Evolutionary conservation across 208 protist species (phyloP).

Genomic region (Leishmania arabica): DNA sequence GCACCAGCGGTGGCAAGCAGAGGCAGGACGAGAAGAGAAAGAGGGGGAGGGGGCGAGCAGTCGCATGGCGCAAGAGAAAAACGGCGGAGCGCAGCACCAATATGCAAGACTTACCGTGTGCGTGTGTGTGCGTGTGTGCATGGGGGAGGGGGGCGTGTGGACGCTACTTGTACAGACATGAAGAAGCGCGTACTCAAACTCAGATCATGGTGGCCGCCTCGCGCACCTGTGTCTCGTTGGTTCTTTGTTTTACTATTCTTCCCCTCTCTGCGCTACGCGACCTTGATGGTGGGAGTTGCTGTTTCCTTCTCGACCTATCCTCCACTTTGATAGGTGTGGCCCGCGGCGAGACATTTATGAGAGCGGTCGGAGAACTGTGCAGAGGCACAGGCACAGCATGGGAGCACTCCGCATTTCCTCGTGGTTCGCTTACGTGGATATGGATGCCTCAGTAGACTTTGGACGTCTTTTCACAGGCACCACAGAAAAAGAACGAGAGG

Average conservation of each 20-base stretch:
- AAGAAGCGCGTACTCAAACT: background rate
- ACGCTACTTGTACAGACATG: background rate
- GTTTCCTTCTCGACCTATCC: background rate
- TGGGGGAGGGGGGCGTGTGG: background rate
- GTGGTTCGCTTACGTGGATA: background rate
- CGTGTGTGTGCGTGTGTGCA: background rate
- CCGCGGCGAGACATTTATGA: background rate
- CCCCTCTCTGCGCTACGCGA: background rate
- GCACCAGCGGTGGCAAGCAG: background rate
- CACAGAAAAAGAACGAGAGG: background rate
- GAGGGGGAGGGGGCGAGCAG: background rate
- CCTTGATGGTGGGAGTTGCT: background rate
- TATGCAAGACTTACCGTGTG: background rate
- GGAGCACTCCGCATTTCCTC: background rate
- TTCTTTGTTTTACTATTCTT: background rate
- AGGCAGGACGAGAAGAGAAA: background rate
- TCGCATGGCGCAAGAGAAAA: too few relatives aligned
- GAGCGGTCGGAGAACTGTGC: background rate
- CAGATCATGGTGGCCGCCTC: background rate
- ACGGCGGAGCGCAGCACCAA: background rate
- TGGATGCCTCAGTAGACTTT: background rate
- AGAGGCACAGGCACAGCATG: background rate
- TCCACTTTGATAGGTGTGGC: background rate
- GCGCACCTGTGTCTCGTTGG: background rate
- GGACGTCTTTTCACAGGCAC: background rate